phyloP scores from a whole-genome alignment of 1,284 basidiomycete genomes.

The Ceratobasidium sp. region DNA sequence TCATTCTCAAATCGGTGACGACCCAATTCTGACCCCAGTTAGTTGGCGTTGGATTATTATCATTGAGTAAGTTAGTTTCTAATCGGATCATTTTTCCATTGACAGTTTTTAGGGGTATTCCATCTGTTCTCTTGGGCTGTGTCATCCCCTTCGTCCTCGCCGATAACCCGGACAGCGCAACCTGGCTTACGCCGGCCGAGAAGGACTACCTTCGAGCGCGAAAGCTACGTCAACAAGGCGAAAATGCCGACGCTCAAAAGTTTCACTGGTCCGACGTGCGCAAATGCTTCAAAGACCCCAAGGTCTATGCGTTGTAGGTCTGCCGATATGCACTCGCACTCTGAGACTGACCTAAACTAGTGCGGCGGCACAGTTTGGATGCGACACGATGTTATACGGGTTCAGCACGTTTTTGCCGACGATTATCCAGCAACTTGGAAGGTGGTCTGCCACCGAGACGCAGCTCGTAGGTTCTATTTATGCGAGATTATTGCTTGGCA shows the following conservation, averaged over 20 bases:
- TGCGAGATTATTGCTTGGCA: too few species aligned
- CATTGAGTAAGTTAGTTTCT: slow-evolving; percentile 35
- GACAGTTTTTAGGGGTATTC: slow-evolving; percentile 39
- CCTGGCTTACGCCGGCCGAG: slow-evolving; percentile 36
- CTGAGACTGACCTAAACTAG: not conserved
- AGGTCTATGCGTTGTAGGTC: slow-evolving; percentile 38
- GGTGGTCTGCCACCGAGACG: slow-evolving; percentile 29
- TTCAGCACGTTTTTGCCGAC: slow-evolving; percentile 42
- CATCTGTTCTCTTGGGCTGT: slow-evolving; percentile 36
- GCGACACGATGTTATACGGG: slow-evolving; percentile 40
- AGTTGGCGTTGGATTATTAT: slow-evolving; percentile 43
- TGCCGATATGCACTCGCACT: not conserved
- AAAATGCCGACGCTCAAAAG: slow-evolving; percentile 39
- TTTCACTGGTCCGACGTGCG: slow-evolving; percentile 41
- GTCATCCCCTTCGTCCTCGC: slow-evolving; percentile 38
- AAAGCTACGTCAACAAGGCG: slow-evolving; percentile 39
- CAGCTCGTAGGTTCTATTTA: slow-evolving; percentile 21
- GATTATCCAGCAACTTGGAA: slow-evolving; percentile 41
- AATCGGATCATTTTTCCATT: too few species aligned
- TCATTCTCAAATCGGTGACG: not conserved
- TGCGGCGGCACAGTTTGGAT: slow-evolving; percentile 40
- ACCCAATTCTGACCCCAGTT: not conserved
- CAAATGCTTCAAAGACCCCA: slow-evolving; percentile 35
- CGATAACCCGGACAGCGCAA: slow-evolving; percentile 37
- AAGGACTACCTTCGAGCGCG: slow-evolving; percentile 28